phyloP scores from a whole-genome alignment of 805 yeast species.

The Ogataea dorogensis region DNA sequence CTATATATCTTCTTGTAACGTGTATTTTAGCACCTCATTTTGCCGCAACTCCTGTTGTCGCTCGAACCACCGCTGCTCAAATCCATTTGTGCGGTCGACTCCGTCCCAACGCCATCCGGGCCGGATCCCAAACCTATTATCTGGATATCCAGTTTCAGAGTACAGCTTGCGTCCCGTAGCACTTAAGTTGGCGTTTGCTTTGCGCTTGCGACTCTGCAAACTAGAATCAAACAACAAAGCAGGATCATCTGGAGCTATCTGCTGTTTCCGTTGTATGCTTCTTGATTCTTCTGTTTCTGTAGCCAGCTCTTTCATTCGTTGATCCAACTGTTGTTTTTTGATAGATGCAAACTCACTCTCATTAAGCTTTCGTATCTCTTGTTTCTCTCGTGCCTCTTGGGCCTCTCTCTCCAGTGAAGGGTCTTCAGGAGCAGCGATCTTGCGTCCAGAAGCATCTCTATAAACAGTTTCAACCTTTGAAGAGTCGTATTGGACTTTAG shows the following conservation, averaged over 20 bases:
- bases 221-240: constrained; percentile 44
- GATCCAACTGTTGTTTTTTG: constrained; percentile 36
- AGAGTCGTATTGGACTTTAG: constrained; percentile 14
- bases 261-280: constrained; percentile 33
- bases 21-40: constrained; percentile 31
- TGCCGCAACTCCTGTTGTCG: constrained; percentile 38
- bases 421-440: constrained; percentile 11
- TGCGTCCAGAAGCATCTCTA: constrained; percentile 63
- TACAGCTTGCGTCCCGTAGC: constrained; percentile 55
- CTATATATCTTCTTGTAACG: constrained; percentile 40
- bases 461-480: constrained; percentile 41
- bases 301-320: constrained; percentile 29
- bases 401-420: constrained; percentile 10
- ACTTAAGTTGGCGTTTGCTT: constrained; percentile 22
- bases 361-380: constrained; percentile 31
- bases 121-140: constrained; percentile 69
- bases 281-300: constrained; percentile 38
- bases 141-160: constrained; percentile 47
- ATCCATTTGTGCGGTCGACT: constrained; percentile 84
- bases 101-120: constrained; percentile 95
- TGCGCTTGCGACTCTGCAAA: constrained; percentile 21
- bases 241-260: constrained; percentile 62
- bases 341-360: constrained; percentile 41
- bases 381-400: constrained; percentile 20
- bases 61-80: constrained; percentile 62